These are phyloP conservation scores for Trichophaea hybrida DNA, from an alignment of 2,329 filamentous ascomycete genomes.

Conservation along the genomic window DNA sequence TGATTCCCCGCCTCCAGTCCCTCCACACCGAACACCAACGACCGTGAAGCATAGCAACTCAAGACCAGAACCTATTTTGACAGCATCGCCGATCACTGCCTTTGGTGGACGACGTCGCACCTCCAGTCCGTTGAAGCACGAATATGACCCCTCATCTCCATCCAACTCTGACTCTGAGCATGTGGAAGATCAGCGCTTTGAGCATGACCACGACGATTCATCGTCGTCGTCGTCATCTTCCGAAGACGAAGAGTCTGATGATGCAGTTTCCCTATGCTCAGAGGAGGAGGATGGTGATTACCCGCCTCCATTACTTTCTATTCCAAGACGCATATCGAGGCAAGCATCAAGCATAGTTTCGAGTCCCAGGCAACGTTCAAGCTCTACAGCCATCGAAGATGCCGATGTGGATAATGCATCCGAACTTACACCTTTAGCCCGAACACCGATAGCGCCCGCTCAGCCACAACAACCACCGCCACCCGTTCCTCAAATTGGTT, in stretches of 20 bases:
- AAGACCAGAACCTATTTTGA: constrained; percentile 36
- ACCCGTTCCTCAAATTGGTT: constrained; percentile 16
- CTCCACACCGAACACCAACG: constrained; percentile 33
- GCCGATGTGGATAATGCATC: background rate
- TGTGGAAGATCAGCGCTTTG: constrained; percentile 27
- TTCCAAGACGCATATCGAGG: constrained; percentile 20
- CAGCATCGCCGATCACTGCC: constrained; percentile 31
- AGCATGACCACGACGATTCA: background rate
- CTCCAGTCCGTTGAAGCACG: constrained; percentile 91
- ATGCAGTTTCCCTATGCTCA: constrained; percentile 21
- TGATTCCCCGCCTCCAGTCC: constrained; percentile 24
- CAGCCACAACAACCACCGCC: constrained; percentile 3
- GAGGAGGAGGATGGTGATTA: constrained; percentile 23
- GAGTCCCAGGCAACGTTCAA: constrained; percentile 14
- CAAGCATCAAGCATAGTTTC: constrained; percentile 14
- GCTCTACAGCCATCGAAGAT: background rate
- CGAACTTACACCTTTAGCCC: background rate
- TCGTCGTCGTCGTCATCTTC: constrained; percentile 2
- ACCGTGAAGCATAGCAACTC: constrained; percentile 27
- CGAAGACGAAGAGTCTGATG: constrained; percentile 18
- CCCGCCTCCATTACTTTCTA: constrained; percentile 21
- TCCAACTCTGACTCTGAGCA: constrained; percentile 36
- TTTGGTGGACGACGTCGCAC: constrained; percentile 43
- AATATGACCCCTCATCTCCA: constrained; percentile 73
- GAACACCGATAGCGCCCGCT: background rate